Percentiles rank a stretch among this genome's conserved stretches.
phyloP scores from a whole-genome alignment of 1,284 basidiomycete genomes.

The Ganoderma sinense region DNA sequence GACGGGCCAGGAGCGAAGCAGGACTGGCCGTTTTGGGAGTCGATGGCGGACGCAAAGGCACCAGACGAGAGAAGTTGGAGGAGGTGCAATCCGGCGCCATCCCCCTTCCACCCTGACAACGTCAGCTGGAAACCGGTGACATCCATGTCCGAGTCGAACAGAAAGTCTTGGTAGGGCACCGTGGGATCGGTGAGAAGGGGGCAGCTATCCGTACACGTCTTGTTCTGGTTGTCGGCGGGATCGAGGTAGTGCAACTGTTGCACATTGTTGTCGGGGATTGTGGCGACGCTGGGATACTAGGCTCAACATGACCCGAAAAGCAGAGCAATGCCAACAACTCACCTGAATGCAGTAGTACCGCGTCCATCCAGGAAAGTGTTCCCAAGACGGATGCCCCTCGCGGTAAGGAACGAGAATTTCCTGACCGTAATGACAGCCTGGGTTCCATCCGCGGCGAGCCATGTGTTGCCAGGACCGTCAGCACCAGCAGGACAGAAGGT shows the following conservation, averaged over 20 bases:
- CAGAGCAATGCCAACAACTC: constrained; percentile 34
- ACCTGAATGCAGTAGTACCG: constrained; percentile 90
- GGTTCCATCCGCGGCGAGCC: constrained; percentile 82
- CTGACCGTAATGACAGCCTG: constrained; percentile 79
- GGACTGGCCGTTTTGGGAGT: constrained; percentile 66
- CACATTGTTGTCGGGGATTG: constrained; percentile 89
- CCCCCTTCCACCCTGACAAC: constrained; percentile 80
- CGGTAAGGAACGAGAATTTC: constrained; percentile 75
- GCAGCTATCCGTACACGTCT: constrained; percentile 75
- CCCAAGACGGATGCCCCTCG: constrained; percentile 85
- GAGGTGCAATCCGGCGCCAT: constrained; percentile 85
- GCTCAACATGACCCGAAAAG: constrained; percentile 5
- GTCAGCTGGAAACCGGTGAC: constrained; percentile 89
- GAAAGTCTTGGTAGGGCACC: constrained; percentile 88
- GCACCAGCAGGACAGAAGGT: constrained; percentile 85
- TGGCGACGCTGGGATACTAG: constrained; percentile 65
- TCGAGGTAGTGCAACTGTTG: constrained; percentile 83
- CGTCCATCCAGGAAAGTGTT: constrained; percentile 87
- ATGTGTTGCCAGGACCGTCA: constrained; percentile 85
- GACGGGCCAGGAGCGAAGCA: constrained; percentile 81
- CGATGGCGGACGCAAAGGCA: constrained; percentile 80
- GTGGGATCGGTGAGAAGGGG: constrained; percentile 79
- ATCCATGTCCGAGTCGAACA: constrained; percentile 69
- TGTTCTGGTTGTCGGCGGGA: constrained; percentile 74
- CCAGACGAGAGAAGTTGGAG: constrained; percentile 92